phyloP scores from a whole-genome alignment of 371 early-diverging fungal genomes.

The Apophysomyces elegans region DNA sequence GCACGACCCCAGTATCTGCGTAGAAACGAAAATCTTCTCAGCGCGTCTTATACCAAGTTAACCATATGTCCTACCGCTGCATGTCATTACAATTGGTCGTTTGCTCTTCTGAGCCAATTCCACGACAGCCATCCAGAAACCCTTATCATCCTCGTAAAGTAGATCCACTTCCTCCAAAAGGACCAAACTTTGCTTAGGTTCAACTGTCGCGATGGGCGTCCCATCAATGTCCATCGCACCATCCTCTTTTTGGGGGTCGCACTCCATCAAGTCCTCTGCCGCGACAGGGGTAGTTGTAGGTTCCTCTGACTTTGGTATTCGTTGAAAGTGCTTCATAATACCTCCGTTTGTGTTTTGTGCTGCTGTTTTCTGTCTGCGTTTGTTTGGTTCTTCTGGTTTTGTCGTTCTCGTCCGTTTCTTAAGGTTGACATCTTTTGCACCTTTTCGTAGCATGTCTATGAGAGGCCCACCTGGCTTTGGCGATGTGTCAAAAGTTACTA shows the following conservation, averaged over 20 bases:
- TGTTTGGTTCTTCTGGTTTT: constrained; percentile 16
- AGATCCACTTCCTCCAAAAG: constrained; percentile 83
- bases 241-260: constrained; percentile 7
- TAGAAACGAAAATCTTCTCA: no score
- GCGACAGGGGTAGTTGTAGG: not conserved
- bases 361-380: not conserved
- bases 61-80: constrained; percentile 55
- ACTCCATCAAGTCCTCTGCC: constrained; percentile 1
- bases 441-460: constrained; percentile 13
- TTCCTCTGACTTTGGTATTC: constrained; percentile 13
- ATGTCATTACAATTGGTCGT: constrained; percentile 81
- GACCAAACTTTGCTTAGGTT: constrained; percentile 61
- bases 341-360: constrained; percentile 8
- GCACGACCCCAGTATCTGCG: constrained; percentile 31
- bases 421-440: constrained; percentile 12
- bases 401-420: constrained; percentile 15
- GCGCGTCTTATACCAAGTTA: not conserved
- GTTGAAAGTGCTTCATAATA: constrained; percentile 31
- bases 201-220: not conserved
- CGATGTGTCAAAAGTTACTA: constrained; percentile 34
- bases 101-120: constrained; percentile 71
- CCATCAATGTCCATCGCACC: not conserved
- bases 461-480: constrained; percentile 5
- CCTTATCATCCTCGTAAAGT: constrained; percentile 81
- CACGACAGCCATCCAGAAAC: constrained; percentile 75